These are phyloP conservation scores for Trichoderma harzianum DNA, from an alignment of 2,329 filamentous ascomycete species.

Conservation along the genomic window DNA sequence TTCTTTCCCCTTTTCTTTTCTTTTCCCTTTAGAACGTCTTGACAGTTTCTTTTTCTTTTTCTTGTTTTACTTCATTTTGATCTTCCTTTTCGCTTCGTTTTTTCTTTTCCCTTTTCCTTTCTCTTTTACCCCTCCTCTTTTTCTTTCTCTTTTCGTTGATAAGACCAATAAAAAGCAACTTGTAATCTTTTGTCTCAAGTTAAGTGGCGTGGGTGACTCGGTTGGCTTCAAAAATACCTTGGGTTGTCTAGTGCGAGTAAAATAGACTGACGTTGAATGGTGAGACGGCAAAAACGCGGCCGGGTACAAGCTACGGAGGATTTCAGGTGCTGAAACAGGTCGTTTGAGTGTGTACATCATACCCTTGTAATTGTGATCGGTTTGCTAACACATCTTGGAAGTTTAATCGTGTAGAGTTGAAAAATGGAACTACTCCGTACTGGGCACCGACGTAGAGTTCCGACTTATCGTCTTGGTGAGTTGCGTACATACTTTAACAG, in stretches of 20 bases:
- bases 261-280: not conserved
- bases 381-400: not conserved
- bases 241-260: not conserved
- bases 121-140: not conserved
- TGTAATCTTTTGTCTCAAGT: not conserved
- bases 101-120: not conserved
- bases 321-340: not conserved
- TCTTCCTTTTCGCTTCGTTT: not conserved
- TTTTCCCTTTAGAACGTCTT: not conserved
- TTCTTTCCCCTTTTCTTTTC: not conserved
- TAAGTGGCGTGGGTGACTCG: not conserved
- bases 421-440: not conserved
- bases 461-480: not conserved
- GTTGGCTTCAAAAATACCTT: not conserved
- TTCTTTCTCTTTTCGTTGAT: not conserved
- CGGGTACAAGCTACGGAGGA: not conserved
- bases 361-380: not conserved
- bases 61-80: not conserved
- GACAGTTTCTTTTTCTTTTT: not conserved
- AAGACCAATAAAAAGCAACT: constrained; percentile 1
- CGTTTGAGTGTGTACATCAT: not conserved
- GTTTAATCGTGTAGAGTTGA: not conserved
- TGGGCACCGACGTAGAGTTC: not conserved
- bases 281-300: not conserved
- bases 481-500: too few relatives aligned